Base-by-base conservation (phyloP, 768 basidiomycete genomes). In the Boletus reticulatus region DNA sequence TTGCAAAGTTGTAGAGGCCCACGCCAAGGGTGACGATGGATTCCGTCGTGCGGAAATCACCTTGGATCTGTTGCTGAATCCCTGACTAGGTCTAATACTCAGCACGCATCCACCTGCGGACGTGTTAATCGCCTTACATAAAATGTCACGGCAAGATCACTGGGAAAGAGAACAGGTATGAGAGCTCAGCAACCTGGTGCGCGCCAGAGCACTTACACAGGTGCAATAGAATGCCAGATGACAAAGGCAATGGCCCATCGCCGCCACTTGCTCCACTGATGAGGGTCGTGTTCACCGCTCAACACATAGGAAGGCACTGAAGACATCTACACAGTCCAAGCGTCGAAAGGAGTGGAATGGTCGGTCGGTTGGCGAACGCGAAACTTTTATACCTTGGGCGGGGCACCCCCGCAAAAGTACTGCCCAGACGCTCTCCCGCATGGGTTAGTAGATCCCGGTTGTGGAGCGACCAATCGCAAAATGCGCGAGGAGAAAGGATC, bases 181-280 rank as follows among this genome's bases (percentile, higher is more conserved):
- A 50, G 49, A 48, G 24, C 10, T 17, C 36, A 6, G 9, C 1
- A 32, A 13, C 9, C 14, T 20, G 14, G 3, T 1, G 50, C 10
- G 24, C 22, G 44, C 12, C 7, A 24, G 24, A 44, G 17, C 14
- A 53, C 68, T 48, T n/a, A 68, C 68, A 70, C 59, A 13, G 69
- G 68, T 31, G 69, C 69, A 19, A 71, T 69, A 16, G 57, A 53
- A 34, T 68, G 63, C 67, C 64, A 71, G 43, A 70, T 49, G 17
- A 70, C 63, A 31, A 71, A 57, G n/a, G 53, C 47, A 31, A 71
- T 69, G 53, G 56, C 50, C 60, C 68, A 70, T 31, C 68, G 62
- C 13, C 61, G 59, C 62, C 47, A 59, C 45, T 67, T 70, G 61
- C 51, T 63, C 68, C 67, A 69, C 46, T 62, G 61, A 37, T 50